Evolutionary conservation across 495 filamentous ascomycete genomes (phyloP).

Genomic region (Penicillium maclennaniae): DNA sequence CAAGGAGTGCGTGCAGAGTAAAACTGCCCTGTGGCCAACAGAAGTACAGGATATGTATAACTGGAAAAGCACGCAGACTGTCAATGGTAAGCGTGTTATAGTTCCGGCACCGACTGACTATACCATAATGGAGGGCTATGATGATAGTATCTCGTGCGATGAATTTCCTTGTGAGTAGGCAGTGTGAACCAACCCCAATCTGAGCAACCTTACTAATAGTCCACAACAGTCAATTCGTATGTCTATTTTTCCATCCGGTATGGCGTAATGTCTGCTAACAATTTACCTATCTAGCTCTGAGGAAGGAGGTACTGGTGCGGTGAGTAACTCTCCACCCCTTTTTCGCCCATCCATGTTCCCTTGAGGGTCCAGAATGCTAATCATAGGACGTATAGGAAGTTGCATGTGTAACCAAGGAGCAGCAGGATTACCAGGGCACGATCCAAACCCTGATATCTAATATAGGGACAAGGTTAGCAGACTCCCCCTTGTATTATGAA

Average conservation of each 20-base stretch:
- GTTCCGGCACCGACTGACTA: not conserved
- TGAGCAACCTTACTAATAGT: not conserved
- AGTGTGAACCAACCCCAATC: no score
- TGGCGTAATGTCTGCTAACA: no score
- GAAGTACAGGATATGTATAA: not conserved
- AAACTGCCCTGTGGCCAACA: not conserved
- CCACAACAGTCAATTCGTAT: not conserved
- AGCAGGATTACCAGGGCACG: not conserved
- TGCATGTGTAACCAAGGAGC: not conserved
- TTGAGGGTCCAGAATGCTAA: not conserved
- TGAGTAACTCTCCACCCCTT: no score
- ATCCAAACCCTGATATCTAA: not conserved
- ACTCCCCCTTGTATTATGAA: no score
- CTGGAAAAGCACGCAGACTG: not conserved
- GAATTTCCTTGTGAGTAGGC: conserved; percentile 10
- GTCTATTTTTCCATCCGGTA: not conserved
- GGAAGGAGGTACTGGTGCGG: not conserved
- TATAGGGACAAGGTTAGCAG: not conserved
- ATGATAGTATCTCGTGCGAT: conserved; percentile 3
- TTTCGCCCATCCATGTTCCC: not conserved
- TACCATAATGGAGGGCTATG: not conserved
- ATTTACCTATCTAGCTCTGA: not conserved
- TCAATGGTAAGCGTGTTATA: not conserved
- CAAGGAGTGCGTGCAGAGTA: not conserved
- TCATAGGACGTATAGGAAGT: not conserved